Evolutionary conservation across 2,329 filamentous ascomycete genomes (phyloP).

Genomic region (Byssochlamys sp.): DNA sequence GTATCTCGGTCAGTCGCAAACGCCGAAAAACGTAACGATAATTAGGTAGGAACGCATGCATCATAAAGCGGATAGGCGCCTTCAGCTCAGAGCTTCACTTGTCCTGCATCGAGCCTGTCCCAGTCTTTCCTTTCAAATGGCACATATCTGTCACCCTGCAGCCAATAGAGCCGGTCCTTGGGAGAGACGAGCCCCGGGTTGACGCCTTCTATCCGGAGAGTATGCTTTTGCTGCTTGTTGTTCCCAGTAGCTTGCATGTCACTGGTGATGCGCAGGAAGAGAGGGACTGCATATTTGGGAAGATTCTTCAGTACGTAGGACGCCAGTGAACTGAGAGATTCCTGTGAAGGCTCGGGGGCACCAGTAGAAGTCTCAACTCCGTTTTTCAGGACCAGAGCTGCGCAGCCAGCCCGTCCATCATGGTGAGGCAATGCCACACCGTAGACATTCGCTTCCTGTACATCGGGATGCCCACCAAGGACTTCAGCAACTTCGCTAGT

Average conservation of each 20-base stretch:
- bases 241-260: conserved; percentile 66
- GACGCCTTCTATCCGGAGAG: conserved; percentile 62
- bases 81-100: conserved; percentile 55
- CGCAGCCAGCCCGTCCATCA: conserved; percentile 76
- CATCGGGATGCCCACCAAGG: conserved; percentile 54
- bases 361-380: conserved; percentile 19
- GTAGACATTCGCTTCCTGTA: conserved; percentile 77
- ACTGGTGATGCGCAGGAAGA: conserved; percentile 63
- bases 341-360: conserved; percentile 23
- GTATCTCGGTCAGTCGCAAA: neutral
- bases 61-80: neutral
- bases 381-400: conserved; percentile 54
- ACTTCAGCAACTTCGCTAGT: conserved; percentile 72
- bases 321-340: conserved; percentile 51
- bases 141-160: conserved; percentile 57
- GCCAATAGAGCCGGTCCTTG: conserved; percentile 53
- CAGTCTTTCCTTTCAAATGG: conserved; percentile 60
- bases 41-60: neutral
- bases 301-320: conserved; percentile 48
- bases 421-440: conserved; percentile 70
- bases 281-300: conserved; percentile 64
- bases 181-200: conserved; percentile 42
- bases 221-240: conserved; percentile 78
- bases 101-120: conserved; percentile 56
- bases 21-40: neutral